Evolutionary conservation across 345 rosid genomes (phyloP), one percentile per base, ranked within the genome.

Genomic region (Lumnitzera racemosa): DNA sequence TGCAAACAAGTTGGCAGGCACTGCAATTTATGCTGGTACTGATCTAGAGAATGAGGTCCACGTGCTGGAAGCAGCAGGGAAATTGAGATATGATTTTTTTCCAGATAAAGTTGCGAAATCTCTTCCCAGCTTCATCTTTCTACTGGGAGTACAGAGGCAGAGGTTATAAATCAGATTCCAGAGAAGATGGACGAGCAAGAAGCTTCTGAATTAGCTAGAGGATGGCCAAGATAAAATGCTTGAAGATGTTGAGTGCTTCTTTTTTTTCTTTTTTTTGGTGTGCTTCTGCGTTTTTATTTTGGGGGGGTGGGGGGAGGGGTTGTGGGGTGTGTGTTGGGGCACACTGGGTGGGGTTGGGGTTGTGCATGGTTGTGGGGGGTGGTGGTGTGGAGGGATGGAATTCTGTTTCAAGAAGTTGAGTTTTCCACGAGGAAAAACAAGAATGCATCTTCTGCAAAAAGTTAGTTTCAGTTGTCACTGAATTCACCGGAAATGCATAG

Each of bases 41-140:
- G 71, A 47, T 53, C 51, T 54, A 56, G 69, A 65, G 58, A 66
- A 70, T 61, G 87, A 76, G 24, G 66, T 76, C 51, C 67, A 51
- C 49, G 63, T 72, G 31, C 55, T 73, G 63, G 79, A 77, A 67
- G 76, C 70, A 56, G 57, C 65, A 15, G 53, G 70, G 5, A 56
- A 64, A 46, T 41, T 58, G 61, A 58, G 63, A 47, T 70, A 71
- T 55, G 63, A 55, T 56, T 67, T 71, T 61, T 54, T 57, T 47
- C 73, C 72, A 53, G 76, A 62, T 50, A 53, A 60, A 62, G 69
- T 52, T 52, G 67, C 64, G 55, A 27, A 55, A 56, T 64, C 70
- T 20, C 66, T 62, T 57, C 71, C 66, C 1, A 25, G 67, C 57
- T 66, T 78, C 3, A 46, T 64, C 20, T 55, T 24, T 55, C 54